phyloP scores from a whole-genome alignment of 352 stramenopile species.

The Sclerospora graminicola region DNA sequence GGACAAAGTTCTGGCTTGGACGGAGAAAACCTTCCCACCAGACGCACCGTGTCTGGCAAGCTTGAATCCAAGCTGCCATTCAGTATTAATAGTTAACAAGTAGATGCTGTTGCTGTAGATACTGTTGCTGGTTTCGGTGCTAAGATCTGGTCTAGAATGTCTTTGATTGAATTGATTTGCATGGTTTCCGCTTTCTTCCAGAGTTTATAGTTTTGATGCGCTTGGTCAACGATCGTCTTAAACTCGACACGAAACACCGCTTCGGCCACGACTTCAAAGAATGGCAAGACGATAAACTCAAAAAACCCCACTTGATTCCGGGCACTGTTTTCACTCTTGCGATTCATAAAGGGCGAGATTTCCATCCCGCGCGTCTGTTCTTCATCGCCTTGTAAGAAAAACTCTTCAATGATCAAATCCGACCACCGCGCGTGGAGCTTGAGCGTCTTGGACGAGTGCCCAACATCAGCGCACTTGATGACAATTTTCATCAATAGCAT shows the following conservation, averaged over 20 bases:
- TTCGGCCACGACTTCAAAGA: too few species aligned
- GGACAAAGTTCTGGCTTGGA: slow-evolving; percentile 60
- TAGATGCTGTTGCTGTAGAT: slow-evolving; percentile 2
- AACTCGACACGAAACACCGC: too few species aligned
- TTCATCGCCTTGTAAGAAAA: slow-evolving; percentile 91
- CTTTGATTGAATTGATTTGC: slow-evolving; percentile 80
- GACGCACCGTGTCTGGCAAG: slow-evolving; percentile 6
- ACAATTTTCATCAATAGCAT: slow-evolving; percentile 84
- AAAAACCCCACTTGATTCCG: too few species aligned
- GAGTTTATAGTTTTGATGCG: slow-evolving; percentile 75
- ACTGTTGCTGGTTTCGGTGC: slow-evolving; percentile 17
- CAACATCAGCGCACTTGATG: slow-evolving; percentile 89
- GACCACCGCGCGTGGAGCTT: slow-evolving; percentile 84
- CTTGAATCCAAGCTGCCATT: slow-evolving; percentile 2
- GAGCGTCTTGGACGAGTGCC: slow-evolving; percentile 84
- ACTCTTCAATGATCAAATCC: slow-evolving; percentile 90
- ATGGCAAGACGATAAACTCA: too few species aligned
- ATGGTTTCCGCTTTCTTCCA: slow-evolving; percentile 70
- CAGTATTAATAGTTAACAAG: slow-evolving; percentile 1
- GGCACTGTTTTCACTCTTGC: too few species aligned
- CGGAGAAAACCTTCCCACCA: slow-evolving; percentile 9
- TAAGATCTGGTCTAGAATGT: slow-evolving; percentile 75
- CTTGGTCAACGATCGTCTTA: slow-evolving; percentile 71
- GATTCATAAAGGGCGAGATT: too few species aligned
- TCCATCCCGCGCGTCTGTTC: slow-evolving; percentile 84